Evolutionary conservation across 2,329 filamentous ascomycete genomes (phyloP), one percentile per base, ranked within the genome.

Genomic region (Huntiella savannae): DNA sequence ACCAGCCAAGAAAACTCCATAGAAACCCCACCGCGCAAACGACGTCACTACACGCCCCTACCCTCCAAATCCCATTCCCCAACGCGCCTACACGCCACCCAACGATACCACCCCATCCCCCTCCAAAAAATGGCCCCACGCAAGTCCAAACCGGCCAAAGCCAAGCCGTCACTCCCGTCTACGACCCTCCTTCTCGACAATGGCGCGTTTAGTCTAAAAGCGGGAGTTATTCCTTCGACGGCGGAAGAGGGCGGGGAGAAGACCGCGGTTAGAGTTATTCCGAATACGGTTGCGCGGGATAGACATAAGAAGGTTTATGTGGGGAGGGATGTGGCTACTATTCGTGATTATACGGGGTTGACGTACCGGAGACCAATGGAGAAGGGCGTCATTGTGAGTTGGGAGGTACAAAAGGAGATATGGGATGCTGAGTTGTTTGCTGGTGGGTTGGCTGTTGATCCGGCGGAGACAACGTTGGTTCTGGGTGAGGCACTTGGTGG

Each of bases 391-490:
- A 70, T 96, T 43, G 87, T 96, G 51, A 95, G 88, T 58, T 98
- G 91, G 91, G 91, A 98, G 61, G 79, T 82, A 0, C 76, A 98
- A 64, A 88, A 84, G 62, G 87, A 91, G 57, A 84, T 98, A 44
- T 98, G 91, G 91, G 86, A 95, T 56, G 76, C 79, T 54, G 79
- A 87, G 50, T 82, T 96, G 56, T 79, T 93, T 54, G 77, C 81
- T 53, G 66, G 71, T n/a, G 67, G 70, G 22, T 63, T 77, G 54
- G 71, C 68, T 55, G 85, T 81, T 59, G 79, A 92, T 54, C 83
- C 88, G 0, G 66, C 71, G 45, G 79, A 88, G 47, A 91, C 85
- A n/a, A 79, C 85, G 41, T 63, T 98, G 48, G 64, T 98, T 3
- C 70, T 96, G 43, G 77, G 82, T 1, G 91, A 98, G 60, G 81